These are phyloP conservation scores for Umbelopsis isabellina DNA, from an alignment of 192 early-diverging fungal species.

Conservation along the genomic window DNA sequence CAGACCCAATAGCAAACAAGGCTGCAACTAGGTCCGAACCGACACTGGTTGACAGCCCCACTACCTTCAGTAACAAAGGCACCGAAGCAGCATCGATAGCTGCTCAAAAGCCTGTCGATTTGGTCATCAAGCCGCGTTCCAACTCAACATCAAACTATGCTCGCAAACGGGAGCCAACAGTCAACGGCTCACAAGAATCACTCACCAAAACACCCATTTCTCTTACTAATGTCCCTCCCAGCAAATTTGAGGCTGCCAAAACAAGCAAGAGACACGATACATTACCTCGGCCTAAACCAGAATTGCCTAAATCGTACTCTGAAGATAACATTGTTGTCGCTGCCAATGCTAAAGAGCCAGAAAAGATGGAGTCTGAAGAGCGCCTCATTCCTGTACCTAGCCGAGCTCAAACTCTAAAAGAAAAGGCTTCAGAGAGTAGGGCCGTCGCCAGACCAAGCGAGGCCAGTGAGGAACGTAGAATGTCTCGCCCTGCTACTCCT, in stretches of 20 bases:
- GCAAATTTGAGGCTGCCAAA: slow-evolving; percentile 18
- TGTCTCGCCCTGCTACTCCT: slow-evolving; percentile 2
- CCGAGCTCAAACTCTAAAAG: neutral
- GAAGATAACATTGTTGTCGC: neutral
- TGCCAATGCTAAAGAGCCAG: neutral
- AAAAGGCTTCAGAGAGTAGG: neutral
- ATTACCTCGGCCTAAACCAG: neutral
- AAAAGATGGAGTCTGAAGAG: neutral
- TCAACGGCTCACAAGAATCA: neutral
- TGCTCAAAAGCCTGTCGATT: neutral
- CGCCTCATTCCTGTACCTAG: neutral
- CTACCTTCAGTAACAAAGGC: too few species aligned
- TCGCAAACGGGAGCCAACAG: neutral
- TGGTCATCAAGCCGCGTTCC: neutral
- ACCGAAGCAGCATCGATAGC: neutral
- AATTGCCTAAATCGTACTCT: neutral
- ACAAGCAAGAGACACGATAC: neutral
- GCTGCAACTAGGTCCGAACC: neutral
- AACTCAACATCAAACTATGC: neutral
- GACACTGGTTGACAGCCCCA: neutral
- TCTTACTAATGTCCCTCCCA: slow-evolving; percentile 7
- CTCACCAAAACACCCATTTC: neutral
- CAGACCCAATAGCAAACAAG: neutral
- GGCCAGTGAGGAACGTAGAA: slow-evolving; percentile 1
- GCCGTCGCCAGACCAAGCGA: neutral